Base-by-base conservation (phyloP, 2,329 filamentous ascomycete species). In the Emmonsiellopsis sp. region DNA sequence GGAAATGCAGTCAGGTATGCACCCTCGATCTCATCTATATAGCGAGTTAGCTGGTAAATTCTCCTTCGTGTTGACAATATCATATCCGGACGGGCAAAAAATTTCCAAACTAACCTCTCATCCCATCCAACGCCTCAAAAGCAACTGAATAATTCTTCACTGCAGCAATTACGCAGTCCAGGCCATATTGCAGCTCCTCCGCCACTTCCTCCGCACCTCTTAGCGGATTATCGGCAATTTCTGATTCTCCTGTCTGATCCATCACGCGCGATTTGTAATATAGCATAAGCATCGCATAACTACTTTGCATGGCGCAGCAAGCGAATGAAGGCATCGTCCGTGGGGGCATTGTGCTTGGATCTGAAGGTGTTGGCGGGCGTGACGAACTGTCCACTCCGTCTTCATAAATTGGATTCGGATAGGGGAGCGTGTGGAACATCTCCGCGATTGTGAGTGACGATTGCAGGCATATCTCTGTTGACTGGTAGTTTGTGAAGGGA, bases 271-370 rank as follows among this genome's bases (percentile, higher is more conserved):
- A 66, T 54, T 72, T 73, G 58, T 72, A 72, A 52, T 68, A 73
- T 7, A 74, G 63, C 72, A 75, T 76, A 13, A 75, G 61, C 64
- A 75, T 66, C 5, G 72, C 71, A 54, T 76, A 76, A 55, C 72
- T 74, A 41, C 70, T 69, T 56, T 75, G 73, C 71, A 75, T 74
- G 7, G 73, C 64, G 55, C 73, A 76, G 60, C 72, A 74, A 20
- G 73, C 72, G 55, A 75, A 75, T 0, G 70, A 72, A 0, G 73
- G 73, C 71, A 75, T 74, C 1, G 72, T 74, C 5, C 73, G 68
- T 4, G 72, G 71, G 11, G 67, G 51, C 32, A 64, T 49, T 52
- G 52, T 56, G 10, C 32, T 37, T 20, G 56, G 53, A 15, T 40
- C 20, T 20, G 47, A 49, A 16, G 47, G 47, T 7, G 47, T 38